Evolutionary conservation across 176 grass and related monocot genomes (phyloP).

Genomic region (Aegilops bicornis): DNA sequence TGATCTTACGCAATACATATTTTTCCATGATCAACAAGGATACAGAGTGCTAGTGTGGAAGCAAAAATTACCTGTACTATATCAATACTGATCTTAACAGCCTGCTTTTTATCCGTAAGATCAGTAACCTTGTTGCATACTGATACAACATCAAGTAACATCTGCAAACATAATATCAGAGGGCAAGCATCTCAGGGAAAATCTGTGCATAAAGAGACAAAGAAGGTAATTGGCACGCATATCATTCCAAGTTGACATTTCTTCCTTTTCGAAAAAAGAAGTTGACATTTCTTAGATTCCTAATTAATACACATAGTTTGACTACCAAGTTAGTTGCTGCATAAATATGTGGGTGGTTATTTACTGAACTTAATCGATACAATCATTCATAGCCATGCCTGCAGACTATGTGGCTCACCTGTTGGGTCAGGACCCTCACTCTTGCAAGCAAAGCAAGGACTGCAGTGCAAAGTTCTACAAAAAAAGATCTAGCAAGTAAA

Average conservation of each 20-base stretch:
- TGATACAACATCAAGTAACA: slow-evolving; percentile 72
- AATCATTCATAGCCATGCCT: slow-evolving; percentile 10
- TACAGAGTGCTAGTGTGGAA: neutral
- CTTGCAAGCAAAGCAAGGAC: slow-evolving; percentile 77
- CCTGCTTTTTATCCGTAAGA: slow-evolving; percentile 73
- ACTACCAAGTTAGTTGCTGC: neutral
- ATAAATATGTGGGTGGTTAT: neutral
- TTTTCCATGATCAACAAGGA: slow-evolving; percentile 4
- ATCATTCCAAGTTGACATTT: slow-evolving; percentile 22
- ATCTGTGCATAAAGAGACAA: slow-evolving; percentile 13
- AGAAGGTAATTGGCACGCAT: slow-evolving; percentile 9
- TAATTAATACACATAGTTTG: neutral
- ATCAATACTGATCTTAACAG: slow-evolving; percentile 70
- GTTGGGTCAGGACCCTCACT: slow-evolving; percentile 73
- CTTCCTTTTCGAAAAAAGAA: neutral
- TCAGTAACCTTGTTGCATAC: slow-evolving; percentile 75
- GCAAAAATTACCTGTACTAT: slow-evolving; percentile 63
- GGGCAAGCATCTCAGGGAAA: slow-evolving; percentile 19
- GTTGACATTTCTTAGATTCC: neutral
- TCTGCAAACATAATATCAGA: slow-evolving; percentile 43
- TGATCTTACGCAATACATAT: neutral
- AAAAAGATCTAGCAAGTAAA: slow-evolving; percentile 93
- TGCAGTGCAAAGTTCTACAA: slow-evolving; percentile 61
- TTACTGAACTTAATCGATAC: slow-evolving; percentile 2
- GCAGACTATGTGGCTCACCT: slow-evolving; percentile 49